Evolutionary conservation across 352 stramenopile genomes (phyloP).

Genomic region (Pythium periplocum): DNA sequence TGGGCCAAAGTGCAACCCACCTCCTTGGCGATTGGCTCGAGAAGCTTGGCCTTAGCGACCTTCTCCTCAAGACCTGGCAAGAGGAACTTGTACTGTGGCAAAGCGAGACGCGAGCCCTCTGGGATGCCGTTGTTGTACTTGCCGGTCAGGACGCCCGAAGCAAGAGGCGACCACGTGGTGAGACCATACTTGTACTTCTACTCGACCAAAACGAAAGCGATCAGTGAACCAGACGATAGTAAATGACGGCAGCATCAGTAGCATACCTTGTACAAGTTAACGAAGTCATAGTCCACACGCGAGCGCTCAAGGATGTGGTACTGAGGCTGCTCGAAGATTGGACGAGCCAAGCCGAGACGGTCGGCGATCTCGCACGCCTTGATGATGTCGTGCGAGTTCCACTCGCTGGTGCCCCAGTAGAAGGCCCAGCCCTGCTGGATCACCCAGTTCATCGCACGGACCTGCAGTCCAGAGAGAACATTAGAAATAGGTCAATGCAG

Average conservation of each 20-base stretch:
- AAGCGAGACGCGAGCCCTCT: conserved; percentile 45
- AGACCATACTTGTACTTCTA: conserved; percentile 58
- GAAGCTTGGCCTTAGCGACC: conserved; percentile 37
- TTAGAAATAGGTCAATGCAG: neutral
- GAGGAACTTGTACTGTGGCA: conserved; percentile 44
- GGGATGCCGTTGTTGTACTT: conserved; percentile 55
- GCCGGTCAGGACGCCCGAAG: conserved; percentile 53
- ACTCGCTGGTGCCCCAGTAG: conserved; percentile 65
- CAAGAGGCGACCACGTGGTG: conserved; percentile 68
- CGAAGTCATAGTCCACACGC: conserved; percentile 50
- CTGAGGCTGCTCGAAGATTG: conserved; percentile 53
- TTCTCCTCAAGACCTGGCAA: conserved; percentile 47
- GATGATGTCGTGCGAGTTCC: conserved; percentile 61
- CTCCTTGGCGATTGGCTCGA: conserved; percentile 50
- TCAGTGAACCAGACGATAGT: conserved; percentile 3
- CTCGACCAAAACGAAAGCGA: neutral
- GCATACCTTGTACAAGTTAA: conserved; percentile 57
- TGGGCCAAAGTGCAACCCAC: conserved; percentile 57
- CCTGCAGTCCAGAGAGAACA: neutral
- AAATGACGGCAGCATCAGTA: conserved; percentile 29
- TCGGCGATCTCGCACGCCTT: conserved; percentile 52
- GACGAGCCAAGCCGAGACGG: conserved; percentile 24
- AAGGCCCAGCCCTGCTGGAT: conserved; percentile 21
- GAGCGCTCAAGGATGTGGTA: conserved; percentile 69
- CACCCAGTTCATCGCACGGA: conserved; percentile 24